Evolutionary conservation across 495 filamentous ascomycete genomes (phyloP), one percentile per base, ranked within the genome.

Genomic region (Usnea hakonensis): DNA sequence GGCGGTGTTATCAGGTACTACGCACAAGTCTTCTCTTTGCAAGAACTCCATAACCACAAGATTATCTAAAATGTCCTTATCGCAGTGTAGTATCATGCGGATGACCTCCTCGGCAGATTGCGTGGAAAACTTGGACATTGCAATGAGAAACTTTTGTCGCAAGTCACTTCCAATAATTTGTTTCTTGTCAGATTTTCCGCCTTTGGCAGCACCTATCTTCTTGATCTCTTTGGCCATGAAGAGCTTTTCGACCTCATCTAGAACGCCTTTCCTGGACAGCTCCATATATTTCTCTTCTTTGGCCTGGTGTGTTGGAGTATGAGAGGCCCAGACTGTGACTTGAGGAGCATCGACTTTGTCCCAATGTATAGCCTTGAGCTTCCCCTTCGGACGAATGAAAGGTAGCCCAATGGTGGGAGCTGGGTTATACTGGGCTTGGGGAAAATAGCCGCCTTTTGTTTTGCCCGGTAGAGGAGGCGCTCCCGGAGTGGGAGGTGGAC

Each of bases 321-420:
- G 90, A 19, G 84, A 77, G 43, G 94, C 94, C 95, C 95, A 98
- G 64, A 97, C 90, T 38, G 94, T 97, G 41, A 93, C 90, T 71
- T 95, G 87, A 19, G 91, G 89, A 57, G 90, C 81, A 73, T 98
- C 94, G 41, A 98, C 89, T 76, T 98, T 98, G 71, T 98, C 94
- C 94, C 94, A 98, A 77, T 98, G 94, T 64, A 98, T 82, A 40
- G 94, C 92, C 83, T 98, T 98, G 69, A 98, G 89, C 76, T 97
- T 98, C 85, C 95, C 97, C 82, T 96, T 97, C 37, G 95, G 92
- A 66, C 93, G 80, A 32, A 89, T 89, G 66, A 89, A 88, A 35
- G 90, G 83, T 69, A 90, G 77, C 46, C 81, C 76, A 52, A 85
- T 76, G 16, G 75, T 76, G 28, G 79, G 71, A 35, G 71, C 70